These are phyloP conservation scores for Rutstroemia sp. DNA, from an alignment of 2,329 filamentous ascomycete genomes.

Conservation along the genomic window DNA sequence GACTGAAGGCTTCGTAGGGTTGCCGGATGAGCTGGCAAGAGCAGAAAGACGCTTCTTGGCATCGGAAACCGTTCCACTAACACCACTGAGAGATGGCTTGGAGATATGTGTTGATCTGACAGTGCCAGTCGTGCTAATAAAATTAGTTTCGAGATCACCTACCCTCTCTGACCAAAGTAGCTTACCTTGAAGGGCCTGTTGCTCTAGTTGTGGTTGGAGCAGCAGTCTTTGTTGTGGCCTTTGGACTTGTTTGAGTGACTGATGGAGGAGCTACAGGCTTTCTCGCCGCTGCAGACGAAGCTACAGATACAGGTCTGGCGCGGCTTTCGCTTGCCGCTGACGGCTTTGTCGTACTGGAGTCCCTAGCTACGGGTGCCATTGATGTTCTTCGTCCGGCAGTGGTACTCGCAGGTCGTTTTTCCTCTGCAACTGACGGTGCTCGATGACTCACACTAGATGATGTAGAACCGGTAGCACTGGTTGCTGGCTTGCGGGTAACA, in stretches of 20 bases:
- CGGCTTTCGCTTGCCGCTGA: slow-evolving; percentile 26
- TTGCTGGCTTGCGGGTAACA: slow-evolving; percentile 25
- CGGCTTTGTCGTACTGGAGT: slow-evolving; percentile 21
- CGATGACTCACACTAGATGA: slow-evolving; percentile 25
- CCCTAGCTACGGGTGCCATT: slow-evolving; percentile 19
- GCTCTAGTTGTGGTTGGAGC: slow-evolving; percentile 29
- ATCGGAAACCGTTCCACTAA: slow-evolving; percentile 35
- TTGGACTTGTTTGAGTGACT: slow-evolving; percentile 29
- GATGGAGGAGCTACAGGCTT: slow-evolving; percentile 22
- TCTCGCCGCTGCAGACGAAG: slow-evolving; percentile 26
- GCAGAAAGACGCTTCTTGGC: slow-evolving; percentile 52
- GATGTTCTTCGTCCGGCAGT: slow-evolving; percentile 26
- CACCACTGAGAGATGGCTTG: slow-evolving; percentile 27
- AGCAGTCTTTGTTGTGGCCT: slow-evolving; percentile 32
- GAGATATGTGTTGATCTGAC: slow-evolving; percentile 28
- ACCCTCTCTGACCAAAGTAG: neutral
- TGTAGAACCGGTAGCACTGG: slow-evolving; percentile 26
- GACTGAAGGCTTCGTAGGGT: slow-evolving; percentile 30
- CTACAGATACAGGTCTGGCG: slow-evolving; percentile 10
- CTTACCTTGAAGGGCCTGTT: slow-evolving; percentile 23
- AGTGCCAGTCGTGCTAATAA: slow-evolving; percentile 28
- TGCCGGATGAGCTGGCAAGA: slow-evolving; percentile 32
- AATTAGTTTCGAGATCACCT: neutral
- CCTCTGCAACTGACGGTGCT: slow-evolving; percentile 27
- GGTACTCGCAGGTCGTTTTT: slow-evolving; percentile 25